Conservation (phyloP, 768 basidiomycete genomes). For the Trametes gibbosa region DNA sequence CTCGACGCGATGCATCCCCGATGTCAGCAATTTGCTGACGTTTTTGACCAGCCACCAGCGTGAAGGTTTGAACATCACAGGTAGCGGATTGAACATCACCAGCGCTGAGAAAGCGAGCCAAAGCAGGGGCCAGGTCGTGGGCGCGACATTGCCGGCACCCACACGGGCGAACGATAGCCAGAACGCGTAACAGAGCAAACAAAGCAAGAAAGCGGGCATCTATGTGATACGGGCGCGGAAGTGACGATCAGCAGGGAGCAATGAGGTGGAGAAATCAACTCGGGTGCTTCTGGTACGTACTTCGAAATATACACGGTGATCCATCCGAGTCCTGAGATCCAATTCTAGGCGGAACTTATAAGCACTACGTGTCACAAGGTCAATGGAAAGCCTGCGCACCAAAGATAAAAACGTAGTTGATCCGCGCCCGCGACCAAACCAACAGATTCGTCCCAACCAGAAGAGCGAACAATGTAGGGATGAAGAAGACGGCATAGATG, state of each 20-base stretch:
- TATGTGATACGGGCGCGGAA: slow-evolving; percentile 29
- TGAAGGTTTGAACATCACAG: slow-evolving; percentile 56
- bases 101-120: slow-evolving; percentile 69
- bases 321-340: slow-evolving; percentile 65
- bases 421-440: slow-evolving; percentile 70
- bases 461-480: slow-evolving; percentile 74
- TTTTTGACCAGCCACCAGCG: slow-evolving; percentile 81
- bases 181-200: slow-evolving; percentile 73
- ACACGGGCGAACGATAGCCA: slow-evolving; percentile 78
- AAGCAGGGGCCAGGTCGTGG: slow-evolving; percentile 75
- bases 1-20: slow-evolving; percentile 75
- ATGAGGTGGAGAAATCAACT: not conserved
- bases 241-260: slow-evolving; percentile 1
- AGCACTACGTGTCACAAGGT: not conserved
- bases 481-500: slow-evolving; percentile 69
- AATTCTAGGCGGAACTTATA: slow-evolving; percentile 50
- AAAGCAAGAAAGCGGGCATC: slow-evolving; percentile 80
- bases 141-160: slow-evolving; percentile 50
- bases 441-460: slow-evolving; percentile 82
- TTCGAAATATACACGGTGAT: slow-evolving; percentile 76
- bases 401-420: slow-evolving; percentile 95
- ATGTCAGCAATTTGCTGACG: slow-evolving; percentile 57
- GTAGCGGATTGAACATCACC: slow-evolving; percentile 75
- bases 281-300: slow-evolving; percentile 30
- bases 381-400: slow-evolving; percentile 49